Conservation (phyloP, 345 rosid species). For the Salix dunnii region DNA sequence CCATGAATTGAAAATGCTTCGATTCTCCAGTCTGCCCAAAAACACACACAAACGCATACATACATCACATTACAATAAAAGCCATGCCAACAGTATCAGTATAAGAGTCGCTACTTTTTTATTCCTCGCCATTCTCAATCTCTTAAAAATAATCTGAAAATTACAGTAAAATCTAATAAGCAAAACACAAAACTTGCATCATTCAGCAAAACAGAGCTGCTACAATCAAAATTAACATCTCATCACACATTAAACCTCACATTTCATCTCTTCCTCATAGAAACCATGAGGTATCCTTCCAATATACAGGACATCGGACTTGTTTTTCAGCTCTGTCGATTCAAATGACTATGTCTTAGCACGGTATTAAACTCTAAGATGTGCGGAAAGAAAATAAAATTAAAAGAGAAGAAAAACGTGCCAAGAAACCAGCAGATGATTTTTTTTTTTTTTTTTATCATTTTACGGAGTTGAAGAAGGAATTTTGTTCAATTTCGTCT, state of each 20-base stretch:
- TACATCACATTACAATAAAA: background rate
- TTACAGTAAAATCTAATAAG: background rate
- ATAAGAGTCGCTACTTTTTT: constrained; percentile 49
- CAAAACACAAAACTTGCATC: background rate
- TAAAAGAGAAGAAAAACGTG: constrained; percentile 9
- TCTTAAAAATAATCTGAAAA: constrained; percentile 69
- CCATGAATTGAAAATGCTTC: constrained; percentile 86
- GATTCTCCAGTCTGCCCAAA: constrained; percentile 82
- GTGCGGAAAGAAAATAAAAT: background rate
- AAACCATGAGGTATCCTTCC: constrained; percentile 95
- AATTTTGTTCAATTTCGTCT: constrained; percentile 53
- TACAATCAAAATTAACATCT: background rate
- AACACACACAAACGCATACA: background rate
- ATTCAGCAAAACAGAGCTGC: background rate
- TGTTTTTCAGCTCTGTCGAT: constrained; percentile 31
- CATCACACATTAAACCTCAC: constrained; percentile 22
- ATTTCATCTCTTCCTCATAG: constrained; percentile 84
- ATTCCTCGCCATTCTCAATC: constrained; percentile 75
- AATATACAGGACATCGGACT: constrained; percentile 64
- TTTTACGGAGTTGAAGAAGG: constrained; percentile 36
- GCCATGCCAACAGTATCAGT: background rate
- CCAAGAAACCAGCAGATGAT: constrained; percentile 70
- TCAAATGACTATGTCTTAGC: constrained; percentile 56
- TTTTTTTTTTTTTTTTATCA: constrained; percentile 27
- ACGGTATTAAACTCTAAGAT: background rate